These are phyloP conservation scores for Dioscorea alata DNA, from an alignment of 106 monocot genomes.

Conservation along the genomic window DNA sequence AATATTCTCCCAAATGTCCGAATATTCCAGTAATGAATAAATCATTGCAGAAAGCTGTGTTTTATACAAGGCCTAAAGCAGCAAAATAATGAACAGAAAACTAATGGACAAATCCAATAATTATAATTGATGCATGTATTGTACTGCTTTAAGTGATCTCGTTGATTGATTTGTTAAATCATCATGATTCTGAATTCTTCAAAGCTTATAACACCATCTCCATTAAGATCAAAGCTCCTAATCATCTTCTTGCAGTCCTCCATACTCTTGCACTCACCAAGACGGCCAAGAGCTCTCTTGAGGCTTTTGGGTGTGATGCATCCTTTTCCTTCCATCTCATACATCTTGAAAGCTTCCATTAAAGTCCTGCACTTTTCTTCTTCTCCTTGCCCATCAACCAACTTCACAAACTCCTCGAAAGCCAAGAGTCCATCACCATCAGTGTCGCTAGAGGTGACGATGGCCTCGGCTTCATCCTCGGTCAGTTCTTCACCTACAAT, in stretches of 20 bases:
- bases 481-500: constrained; percentile 19
- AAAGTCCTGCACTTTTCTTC: constrained; percentile 24
- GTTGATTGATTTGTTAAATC: background rate
- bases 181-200: constrained; percentile 30
- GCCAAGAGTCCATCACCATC: constrained; percentile 38
- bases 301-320: constrained; percentile 29
- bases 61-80: too few relatives aligned
- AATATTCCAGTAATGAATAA: too few relatives aligned
- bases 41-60: too few relatives aligned
- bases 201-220: constrained; percentile 29
- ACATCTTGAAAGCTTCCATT: constrained; percentile 28
- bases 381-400: constrained; percentile 23
- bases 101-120: too few relatives aligned
- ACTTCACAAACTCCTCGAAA: constrained; percentile 29
- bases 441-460: constrained; percentile 23
- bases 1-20: too few relatives aligned
- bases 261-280: constrained; percentile 14
- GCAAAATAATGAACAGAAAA: too few relatives aligned
- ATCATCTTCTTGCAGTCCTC: constrained; percentile 36
- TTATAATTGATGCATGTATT: too few relatives aligned
- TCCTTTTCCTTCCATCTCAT: constrained; percentile 13
- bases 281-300: constrained; percentile 4
- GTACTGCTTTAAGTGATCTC: too few relatives aligned
- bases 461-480: constrained; percentile 29
- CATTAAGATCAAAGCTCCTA: constrained; percentile 21